Evolutionary conservation across 352 stramenopile species (phyloP).

Genomic region (Phytophthora hibernalis): DNA sequence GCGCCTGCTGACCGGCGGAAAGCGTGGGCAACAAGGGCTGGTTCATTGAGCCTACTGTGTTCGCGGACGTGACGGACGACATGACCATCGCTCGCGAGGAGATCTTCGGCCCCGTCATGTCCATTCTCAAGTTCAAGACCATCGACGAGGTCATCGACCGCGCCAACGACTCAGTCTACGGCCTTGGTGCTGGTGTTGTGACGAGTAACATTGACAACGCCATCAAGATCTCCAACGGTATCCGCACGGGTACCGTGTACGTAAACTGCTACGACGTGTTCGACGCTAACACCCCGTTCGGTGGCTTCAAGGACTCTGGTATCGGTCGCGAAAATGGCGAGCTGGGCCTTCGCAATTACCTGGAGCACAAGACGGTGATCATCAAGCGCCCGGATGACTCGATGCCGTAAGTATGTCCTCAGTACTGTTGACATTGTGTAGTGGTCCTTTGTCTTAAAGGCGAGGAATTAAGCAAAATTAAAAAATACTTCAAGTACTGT

Average conservation of each 20-base stretch:
- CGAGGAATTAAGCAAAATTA: no score
- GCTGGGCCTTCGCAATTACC: slow-evolving; percentile 74
- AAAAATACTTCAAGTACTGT: no score
- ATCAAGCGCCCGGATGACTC: slow-evolving; percentile 65
- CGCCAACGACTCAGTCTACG: slow-evolving; percentile 90
- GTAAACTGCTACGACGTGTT: slow-evolving; percentile 95
- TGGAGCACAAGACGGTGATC: slow-evolving; percentile 83
- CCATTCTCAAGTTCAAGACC: slow-evolving; percentile 90
- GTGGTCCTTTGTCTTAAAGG: neutral
- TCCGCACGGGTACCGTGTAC: slow-evolving; percentile 93
- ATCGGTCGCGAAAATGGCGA: slow-evolving; percentile 85
- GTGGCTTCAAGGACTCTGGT: slow-evolving; percentile 89
- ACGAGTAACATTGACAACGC: slow-evolving; percentile 88
- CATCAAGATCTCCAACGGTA: slow-evolving; percentile 86
- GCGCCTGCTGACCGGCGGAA: slow-evolving; percentile 81
- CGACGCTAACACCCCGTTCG: slow-evolving; percentile 86
- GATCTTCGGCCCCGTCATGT: slow-evolving; percentile 94
- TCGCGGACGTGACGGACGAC: slow-evolving; percentile 82
- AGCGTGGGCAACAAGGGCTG: slow-evolving; percentile 70
- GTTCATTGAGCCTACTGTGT: slow-evolving; percentile 94
- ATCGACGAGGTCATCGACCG: slow-evolving; percentile 89
- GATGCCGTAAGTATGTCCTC: slow-evolving; percentile 33
- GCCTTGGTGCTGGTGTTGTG: slow-evolving; percentile 90
- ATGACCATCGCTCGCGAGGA: slow-evolving; percentile 93
- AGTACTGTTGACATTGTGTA: slow-evolving; percentile 22